These are phyloP conservation scores for Calonectria crousiana DNA, from an alignment of 2,329 filamentous ascomycete species.

Conservation along the genomic window DNA sequence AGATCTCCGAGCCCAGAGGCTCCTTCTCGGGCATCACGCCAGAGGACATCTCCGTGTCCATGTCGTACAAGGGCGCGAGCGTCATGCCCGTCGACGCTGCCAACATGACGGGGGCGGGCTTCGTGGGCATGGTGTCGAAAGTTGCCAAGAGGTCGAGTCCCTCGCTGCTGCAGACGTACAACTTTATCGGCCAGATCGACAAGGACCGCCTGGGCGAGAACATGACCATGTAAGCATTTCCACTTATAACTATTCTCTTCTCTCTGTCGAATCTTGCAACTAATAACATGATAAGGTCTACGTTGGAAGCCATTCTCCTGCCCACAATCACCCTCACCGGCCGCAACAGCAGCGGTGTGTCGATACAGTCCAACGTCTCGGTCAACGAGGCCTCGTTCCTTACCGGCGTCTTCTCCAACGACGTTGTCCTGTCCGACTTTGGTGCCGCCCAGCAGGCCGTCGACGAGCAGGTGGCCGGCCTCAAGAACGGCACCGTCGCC, in stretches of 20 bases:
- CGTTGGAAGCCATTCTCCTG: conserved; percentile 73
- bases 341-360: conserved; percentile 61
- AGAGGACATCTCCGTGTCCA: conserved; percentile 65
- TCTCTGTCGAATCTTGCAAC: conserved; percentile 22
- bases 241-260: conserved; percentile 17
- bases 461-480: conserved; percentile 56
- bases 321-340: conserved; percentile 76
- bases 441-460: conserved; percentile 63
- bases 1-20: conserved; percentile 70
- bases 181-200: conserved; percentile 78
- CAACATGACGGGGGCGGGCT: conserved; percentile 42
- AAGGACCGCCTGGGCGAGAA: conserved; percentile 62
- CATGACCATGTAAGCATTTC: conserved; percentile 70
- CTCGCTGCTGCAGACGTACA: conserved; percentile 70
- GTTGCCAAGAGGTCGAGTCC: conserved; percentile 46
- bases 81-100: conserved; percentile 45
- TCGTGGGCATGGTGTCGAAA: conserved; percentile 33
- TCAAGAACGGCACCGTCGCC: conserved; percentile 66
- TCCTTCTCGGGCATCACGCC: conserved; percentile 64
- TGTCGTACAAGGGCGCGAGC: conserved; percentile 66
- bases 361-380: conserved; percentile 73
- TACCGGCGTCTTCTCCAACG: conserved; percentile 75
- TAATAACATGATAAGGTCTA: conserved; percentile 58
- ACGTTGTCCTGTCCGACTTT: conserved; percentile 65
- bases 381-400: conserved; percentile 79